Evolutionary conservation across 83 land plant species (phyloP).

Genomic region (Diphasiastrum complanatum): DNA sequence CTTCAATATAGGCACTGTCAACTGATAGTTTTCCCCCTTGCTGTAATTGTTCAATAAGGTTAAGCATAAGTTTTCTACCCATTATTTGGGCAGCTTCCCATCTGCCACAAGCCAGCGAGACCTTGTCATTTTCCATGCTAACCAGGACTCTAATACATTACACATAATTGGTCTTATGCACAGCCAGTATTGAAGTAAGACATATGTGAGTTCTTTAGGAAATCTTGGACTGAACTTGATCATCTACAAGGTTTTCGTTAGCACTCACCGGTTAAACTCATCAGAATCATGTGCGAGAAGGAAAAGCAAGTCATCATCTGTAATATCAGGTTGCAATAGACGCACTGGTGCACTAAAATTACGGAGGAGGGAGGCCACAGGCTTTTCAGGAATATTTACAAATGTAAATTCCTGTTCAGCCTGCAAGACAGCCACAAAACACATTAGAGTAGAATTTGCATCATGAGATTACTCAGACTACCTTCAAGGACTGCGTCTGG

Average conservation of each 20-base stretch:
- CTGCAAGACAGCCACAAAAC: conserved; percentile 31
- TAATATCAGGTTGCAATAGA: conserved; percentile 73
- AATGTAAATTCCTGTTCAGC: conserved; percentile 91
- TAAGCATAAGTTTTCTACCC: conserved; percentile 81
- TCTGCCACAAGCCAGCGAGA: conserved; percentile 24
- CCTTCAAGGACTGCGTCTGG: background rate
- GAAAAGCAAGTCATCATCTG: conserved; percentile 70
- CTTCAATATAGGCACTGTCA: conserved; percentile 55
- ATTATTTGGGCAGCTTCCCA: conserved; percentile 94
- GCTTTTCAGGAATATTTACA: conserved; percentile 52
- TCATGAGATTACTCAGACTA: background rate
- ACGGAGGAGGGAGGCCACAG: conserved; percentile 76
- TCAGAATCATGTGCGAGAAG: conserved; percentile 90
- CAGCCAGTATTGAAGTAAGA: background rate
- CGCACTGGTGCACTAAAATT: conserved; percentile 88
- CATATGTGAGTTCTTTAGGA: too few relatives aligned
- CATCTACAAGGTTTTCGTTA: too few relatives aligned
- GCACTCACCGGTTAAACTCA: conserved; percentile 84
- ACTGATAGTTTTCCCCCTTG: conserved; percentile 51
- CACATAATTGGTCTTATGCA: too few relatives aligned
- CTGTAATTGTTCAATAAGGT: conserved; percentile 53
- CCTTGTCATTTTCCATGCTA: too few relatives aligned
- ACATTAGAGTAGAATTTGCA: background rate
- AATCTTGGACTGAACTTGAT: too few relatives aligned
- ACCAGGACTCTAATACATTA: too few relatives aligned